A percentile compares a stretch with the other conserved stretches of the same genome.
Conservation (phyloP, 305 asterid species). For the Petunia hybrid region DNA sequence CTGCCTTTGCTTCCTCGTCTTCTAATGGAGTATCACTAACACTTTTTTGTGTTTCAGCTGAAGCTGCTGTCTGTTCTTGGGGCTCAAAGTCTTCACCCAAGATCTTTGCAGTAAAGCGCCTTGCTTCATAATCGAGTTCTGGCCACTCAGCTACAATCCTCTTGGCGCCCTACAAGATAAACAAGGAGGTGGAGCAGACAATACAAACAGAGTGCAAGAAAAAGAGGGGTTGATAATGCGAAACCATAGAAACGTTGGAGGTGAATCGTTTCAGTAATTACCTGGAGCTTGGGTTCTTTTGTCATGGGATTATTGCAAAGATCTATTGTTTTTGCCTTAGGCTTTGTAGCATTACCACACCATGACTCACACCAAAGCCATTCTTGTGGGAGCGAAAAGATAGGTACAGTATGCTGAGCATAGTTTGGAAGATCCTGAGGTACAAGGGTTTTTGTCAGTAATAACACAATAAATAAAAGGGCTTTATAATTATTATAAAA, state of each 20-base stretch:
- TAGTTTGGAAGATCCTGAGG: slow-evolving; percentile 97
- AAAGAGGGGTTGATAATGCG: not conserved
- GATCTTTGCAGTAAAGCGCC: slow-evolving; percentile 77
- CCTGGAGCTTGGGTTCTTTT: slow-evolving; percentile 99
- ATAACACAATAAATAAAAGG: slow-evolving; percentile 18
- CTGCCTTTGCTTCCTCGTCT: slow-evolving; percentile 79
- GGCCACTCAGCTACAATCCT: slow-evolving; percentile 98
- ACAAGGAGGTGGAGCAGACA: not conserved
- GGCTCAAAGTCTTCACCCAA: slow-evolving; percentile 68
- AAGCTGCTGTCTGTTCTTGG: slow-evolving; percentile 54
- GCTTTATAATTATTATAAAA: not conserved
- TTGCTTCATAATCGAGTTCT: slow-evolving; percentile 89
- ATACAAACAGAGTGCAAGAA: not conserved
- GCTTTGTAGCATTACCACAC: slow-evolving; percentile 91
- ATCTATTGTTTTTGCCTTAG: slow-evolving; percentile 95
- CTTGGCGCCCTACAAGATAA: slow-evolving; percentile 74
- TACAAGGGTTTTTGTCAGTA: slow-evolving; percentile 38
- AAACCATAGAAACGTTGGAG: not conserved
- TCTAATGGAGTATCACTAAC: slow-evolving; percentile 40
- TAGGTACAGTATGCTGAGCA: slow-evolving; percentile 97
- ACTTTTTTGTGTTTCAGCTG: slow-evolving; percentile 34
- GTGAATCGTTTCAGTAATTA: slow-evolving; percentile 32
- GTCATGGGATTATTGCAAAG: slow-evolving; percentile 99
- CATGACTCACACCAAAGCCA: slow-evolving; percentile 99
- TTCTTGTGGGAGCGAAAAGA: slow-evolving; percentile 97